A percentile compares a stretch with the other conserved stretches of the same genome.
Conservation (phyloP, 2,329 filamentous ascomycete genomes). For the Pseudogymnoascus sp. region DNA sequence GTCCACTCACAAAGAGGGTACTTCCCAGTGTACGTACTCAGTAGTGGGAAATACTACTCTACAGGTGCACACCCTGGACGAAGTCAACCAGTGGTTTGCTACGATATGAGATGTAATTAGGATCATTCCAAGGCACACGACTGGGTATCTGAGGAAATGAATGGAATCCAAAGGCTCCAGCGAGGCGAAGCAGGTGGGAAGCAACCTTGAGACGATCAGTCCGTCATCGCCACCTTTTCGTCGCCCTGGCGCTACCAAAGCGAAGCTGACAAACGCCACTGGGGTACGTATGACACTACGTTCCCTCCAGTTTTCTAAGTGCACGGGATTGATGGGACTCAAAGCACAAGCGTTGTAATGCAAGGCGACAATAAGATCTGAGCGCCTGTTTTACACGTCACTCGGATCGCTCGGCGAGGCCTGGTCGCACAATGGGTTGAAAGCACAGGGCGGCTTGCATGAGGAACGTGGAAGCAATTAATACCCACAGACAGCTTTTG, state of each 20-base stretch:
- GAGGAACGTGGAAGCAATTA: slow-evolving; percentile 2
- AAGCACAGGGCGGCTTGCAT: slow-evolving; percentile 1
- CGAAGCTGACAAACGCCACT: neutral
- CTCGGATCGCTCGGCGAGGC: slow-evolving; percentile 1
- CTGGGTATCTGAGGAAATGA: neutral
- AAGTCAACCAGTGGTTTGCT: neutral
- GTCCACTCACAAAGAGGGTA: neutral
- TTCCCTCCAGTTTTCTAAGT: neutral
- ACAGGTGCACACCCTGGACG: neutral
- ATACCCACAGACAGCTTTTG: slow-evolving; percentile 2
- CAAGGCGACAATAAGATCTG: neutral
- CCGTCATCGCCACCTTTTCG: neutral
- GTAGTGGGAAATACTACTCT: neutral
- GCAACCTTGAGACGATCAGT: slow-evolving; percentile 5
- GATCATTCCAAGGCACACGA: slow-evolving; percentile 2
- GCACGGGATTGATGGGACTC: neutral
- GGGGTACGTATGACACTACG: neutral
- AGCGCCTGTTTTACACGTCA: neutral
- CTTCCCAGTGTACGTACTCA: neutral
- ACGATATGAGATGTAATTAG: neutral
- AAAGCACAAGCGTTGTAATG: neutral
- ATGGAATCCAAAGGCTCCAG: neutral
- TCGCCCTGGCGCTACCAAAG: neutral
- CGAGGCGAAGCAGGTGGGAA: neutral
- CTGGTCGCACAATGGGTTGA: neutral